phyloP scores from a whole-genome alignment of 768 basidiomycete species.

The Lentinula guzmanii region DNA sequence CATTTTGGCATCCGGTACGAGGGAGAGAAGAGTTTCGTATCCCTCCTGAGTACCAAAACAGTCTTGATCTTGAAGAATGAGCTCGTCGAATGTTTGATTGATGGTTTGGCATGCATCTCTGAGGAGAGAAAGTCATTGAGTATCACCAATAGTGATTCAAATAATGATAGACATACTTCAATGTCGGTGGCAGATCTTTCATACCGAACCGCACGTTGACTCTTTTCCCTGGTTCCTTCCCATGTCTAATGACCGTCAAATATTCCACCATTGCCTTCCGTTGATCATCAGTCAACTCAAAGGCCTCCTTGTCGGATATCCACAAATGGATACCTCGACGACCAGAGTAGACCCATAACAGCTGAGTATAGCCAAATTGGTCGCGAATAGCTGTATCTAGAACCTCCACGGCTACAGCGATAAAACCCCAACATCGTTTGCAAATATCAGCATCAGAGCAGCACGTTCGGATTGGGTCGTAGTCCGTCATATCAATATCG shows the following conservation, averaged over 20 bases:
- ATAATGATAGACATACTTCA: constrained; percentile 45
- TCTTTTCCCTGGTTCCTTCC: constrained; percentile 77
- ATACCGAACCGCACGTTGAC: constrained; percentile 58
- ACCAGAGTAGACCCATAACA: constrained; percentile 98
- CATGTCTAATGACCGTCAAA: constrained; percentile 77
- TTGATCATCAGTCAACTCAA: constrained; percentile 89
- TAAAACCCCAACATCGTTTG: constrained; percentile 90
- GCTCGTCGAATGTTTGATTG: constrained; percentile 47
- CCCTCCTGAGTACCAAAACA: constrained; percentile 68
- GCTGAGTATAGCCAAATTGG: constrained; percentile 85
- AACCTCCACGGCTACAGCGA: constrained; percentile 85
- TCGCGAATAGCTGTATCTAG: constrained; percentile 74
- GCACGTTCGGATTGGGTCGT: constrained; percentile 92
- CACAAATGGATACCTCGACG: constrained; percentile 98
- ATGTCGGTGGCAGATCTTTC: constrained; percentile 60
- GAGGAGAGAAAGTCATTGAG: background rate
- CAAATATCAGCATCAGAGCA: constrained; percentile 91
- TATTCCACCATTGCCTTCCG: constrained; percentile 82
- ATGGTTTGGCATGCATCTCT: constrained; percentile 47
- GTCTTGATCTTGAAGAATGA: constrained; percentile 81
- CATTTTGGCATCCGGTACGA: constrained; percentile 61
- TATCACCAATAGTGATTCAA: background rate
- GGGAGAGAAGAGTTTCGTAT: constrained; percentile 66
- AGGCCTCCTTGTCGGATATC: constrained; percentile 87
- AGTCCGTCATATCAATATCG: constrained; percentile 99